Evolutionary conservation across 1,284 basidiomycete species (phyloP).

Genomic region (Heterobasidion parviporum): DNA sequence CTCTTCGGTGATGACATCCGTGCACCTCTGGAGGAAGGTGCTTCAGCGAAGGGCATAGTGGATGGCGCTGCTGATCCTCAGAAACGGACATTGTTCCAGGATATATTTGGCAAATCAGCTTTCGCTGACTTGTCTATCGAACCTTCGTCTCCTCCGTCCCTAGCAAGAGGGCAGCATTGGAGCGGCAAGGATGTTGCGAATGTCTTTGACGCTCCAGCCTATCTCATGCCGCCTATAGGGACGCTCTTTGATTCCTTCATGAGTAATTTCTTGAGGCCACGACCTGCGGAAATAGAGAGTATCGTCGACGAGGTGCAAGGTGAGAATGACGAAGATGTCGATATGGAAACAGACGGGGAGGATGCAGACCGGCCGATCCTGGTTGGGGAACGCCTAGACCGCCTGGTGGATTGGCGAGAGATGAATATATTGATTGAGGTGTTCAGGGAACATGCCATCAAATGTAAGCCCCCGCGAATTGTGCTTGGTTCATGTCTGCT

Average conservation of each 20-base stretch:
- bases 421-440: conserved; percentile 39
- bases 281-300: conserved; percentile 8
- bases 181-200: conserved; percentile 32
- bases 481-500: conserved; percentile 3
- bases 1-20: conserved; percentile 51
- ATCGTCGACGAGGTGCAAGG: conserved; percentile 12
- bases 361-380: conserved; percentile 18
- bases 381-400: conserved; percentile 19
- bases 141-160: conserved; percentile 14
- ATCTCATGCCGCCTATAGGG: conserved; percentile 75
- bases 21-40: conserved; percentile 31
- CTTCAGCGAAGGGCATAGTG: conserved; percentile 35
- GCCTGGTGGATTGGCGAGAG: conserved; percentile 35
- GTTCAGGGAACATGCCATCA: conserved; percentile 39
- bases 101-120: conserved; percentile 73
- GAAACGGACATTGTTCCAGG: conserved; percentile 69
- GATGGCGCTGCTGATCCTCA: conserved; percentile 17
- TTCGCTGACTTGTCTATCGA: conserved; percentile 28
- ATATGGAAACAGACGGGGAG: conserved; percentile 32
- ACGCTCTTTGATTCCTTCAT: conserved; percentile 72
- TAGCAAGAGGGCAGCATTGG: conserved; percentile 21
- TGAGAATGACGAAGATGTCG: conserved; percentile 32
- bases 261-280: conserved; percentile 47
- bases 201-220: conserved; percentile 68
- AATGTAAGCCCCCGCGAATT: conserved; percentile 23